A percentile compares a stretch with the other conserved stretches of the same genome.
Evolutionary conservation across 805 yeast species (phyloP).

Genomic region (Candida tammaniensis): DNA sequence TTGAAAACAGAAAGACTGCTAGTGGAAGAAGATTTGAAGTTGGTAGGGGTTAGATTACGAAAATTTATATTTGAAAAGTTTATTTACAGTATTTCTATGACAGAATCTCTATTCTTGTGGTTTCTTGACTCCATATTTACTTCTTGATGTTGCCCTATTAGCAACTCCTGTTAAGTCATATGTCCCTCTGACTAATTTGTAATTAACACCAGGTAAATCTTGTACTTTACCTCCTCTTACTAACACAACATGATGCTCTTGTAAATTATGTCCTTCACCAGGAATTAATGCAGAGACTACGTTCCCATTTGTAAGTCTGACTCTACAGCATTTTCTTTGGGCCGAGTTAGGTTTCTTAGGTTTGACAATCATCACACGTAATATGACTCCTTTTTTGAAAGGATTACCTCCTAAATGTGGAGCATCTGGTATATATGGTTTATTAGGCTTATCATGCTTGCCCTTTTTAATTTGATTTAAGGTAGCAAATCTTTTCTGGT

Average conservation of each 20-base stretch:
- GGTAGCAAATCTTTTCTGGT: constrained; percentile 60
- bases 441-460: constrained; percentile 45
- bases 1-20: constrained; percentile 62
- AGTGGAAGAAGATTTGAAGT: constrained; percentile 64
- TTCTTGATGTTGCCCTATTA: constrained; percentile 82
- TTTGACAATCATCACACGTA: constrained; percentile 89
- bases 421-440: constrained; percentile 54
- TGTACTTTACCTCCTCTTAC: constrained; percentile 99
- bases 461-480: constrained; percentile 77
- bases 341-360: constrained; percentile 99
- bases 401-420: constrained; percentile 87
- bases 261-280: constrained; percentile 98
- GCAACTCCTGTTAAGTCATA: constrained; percentile 94
- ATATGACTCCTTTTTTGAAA: constrained; percentile 87
- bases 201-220: constrained; percentile 97
- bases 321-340: constrained; percentile 94
- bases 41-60: constrained; percentile 16
- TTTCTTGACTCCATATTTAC: constrained; percentile 90
- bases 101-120: constrained; percentile 39
- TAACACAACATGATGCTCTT: constrained; percentile 93
- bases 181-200: constrained; percentile 90
- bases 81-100: constrained; percentile 3
- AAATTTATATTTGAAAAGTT: constrained; percentile 1
- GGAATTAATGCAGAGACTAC: constrained; percentile 91
- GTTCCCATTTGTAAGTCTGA: constrained; percentile 85